phyloP scores from a whole-genome alignment of 352 stramenopile species.

The Phytophthora tubulina region DNA sequence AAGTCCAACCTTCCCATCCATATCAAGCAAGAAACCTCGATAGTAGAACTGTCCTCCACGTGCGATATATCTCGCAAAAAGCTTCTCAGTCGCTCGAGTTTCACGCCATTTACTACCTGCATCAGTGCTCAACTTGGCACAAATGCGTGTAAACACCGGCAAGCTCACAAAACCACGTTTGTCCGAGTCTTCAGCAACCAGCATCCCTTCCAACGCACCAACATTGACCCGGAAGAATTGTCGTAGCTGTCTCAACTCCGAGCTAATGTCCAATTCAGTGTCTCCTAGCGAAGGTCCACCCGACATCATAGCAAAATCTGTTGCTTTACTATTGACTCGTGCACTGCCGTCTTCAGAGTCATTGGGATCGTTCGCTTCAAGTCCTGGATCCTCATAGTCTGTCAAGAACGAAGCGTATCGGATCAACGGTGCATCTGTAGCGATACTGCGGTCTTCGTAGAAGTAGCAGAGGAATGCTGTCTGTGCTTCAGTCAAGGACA shows the following conservation, averaged over 20 bases:
- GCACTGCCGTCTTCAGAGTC: conserved; percentile 11
- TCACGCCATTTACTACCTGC: conserved; percentile 51
- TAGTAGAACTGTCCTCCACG: conserved; percentile 71
- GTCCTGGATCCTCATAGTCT: conserved; percentile 74
- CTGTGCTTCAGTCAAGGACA: conserved; percentile 71
- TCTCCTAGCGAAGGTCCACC: conserved; percentile 24
- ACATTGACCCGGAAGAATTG: conserved; percentile 60
- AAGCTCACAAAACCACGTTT: conserved; percentile 61
- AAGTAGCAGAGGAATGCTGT: conserved; percentile 79
- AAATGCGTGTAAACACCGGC: conserved; percentile 54
- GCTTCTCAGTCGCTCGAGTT: conserved; percentile 39
- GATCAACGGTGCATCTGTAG: conserved; percentile 67
- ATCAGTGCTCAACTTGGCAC: conserved; percentile 45
- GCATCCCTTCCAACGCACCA: conserved; percentile 46
- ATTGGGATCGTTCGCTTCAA: conserved; percentile 44
- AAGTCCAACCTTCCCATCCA: conserved; percentile 57
- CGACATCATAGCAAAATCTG: background rate
- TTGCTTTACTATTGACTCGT: conserved; percentile 1
- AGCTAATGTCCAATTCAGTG: conserved; percentile 30
- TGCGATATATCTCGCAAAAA: conserved; percentile 64
- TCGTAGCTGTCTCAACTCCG: conserved; percentile 52
- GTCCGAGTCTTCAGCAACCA: conserved; percentile 55
- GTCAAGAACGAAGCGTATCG: conserved; percentile 78
- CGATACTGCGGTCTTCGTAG: conserved; percentile 77
- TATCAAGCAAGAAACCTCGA: conserved; percentile 73